Evolutionary conservation across 164 flowering plant species (phyloP).

Genomic region (Houttuynia cordata): DNA sequence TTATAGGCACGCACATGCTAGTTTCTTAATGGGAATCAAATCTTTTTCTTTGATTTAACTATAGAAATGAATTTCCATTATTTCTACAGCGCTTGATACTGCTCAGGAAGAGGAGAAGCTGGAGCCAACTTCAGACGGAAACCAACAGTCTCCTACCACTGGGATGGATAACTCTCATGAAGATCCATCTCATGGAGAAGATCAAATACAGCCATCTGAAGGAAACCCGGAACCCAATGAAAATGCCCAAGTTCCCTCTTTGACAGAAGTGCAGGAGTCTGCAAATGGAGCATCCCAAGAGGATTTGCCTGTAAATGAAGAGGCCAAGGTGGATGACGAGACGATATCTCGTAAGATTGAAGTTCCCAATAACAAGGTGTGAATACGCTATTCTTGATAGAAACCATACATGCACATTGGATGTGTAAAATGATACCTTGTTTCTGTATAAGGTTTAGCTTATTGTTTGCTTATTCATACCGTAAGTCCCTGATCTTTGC

Average conservation of each 20-base stretch:
- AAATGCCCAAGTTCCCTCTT: not conserved
- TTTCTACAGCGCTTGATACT: not conserved
- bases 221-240: not conserved
- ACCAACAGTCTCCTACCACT: not conserved
- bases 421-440: not conserved
- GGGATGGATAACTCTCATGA: not conserved
- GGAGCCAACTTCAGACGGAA: not conserved
- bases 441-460: too few species aligned
- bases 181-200: not conserved
- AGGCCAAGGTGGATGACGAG: slow-evolving; percentile 15
- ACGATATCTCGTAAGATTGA: slow-evolving; percentile 51
- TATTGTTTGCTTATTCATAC: too few species aligned
- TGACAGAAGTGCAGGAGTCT: not conserved
- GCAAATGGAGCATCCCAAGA: not conserved
- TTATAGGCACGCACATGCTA: not conserved
- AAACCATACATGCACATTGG: not conserved
- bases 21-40: not conserved
- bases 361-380: slow-evolving; percentile 82
- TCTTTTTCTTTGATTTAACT: not conserved
- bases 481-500: not conserved
- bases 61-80: too few species aligned
- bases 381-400: not conserved
- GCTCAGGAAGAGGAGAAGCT: not conserved
- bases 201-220: not conserved
- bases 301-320: not conserved